phyloP scores from a whole-genome alignment of 2,329 filamentous ascomycete genomes.

The Colletotrichum aenigma region DNA sequence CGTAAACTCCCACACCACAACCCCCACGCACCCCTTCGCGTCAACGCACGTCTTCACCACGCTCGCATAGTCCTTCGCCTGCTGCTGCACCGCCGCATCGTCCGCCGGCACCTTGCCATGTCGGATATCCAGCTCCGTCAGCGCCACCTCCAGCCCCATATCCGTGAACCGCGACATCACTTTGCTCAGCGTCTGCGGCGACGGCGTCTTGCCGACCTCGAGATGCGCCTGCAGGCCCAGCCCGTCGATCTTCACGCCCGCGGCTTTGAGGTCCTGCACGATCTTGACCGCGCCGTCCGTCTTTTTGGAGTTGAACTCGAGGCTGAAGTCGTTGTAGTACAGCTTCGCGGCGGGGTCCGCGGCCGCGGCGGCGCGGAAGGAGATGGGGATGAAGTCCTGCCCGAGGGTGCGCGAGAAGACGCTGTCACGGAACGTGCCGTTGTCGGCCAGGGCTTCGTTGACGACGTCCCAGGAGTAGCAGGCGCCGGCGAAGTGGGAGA shows the following conservation, averaged over 20 bases:
- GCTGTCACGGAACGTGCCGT: constrained; percentile 50
- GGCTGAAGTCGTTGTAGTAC: constrained; percentile 66
- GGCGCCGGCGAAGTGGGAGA: constrained; percentile 46
- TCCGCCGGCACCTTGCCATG: constrained; percentile 61
- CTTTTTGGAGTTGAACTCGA: constrained; percentile 16
- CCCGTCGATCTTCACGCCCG: constrained; percentile 68
- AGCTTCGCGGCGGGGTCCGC: constrained; percentile 55
- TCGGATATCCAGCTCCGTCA: constrained; percentile 73
- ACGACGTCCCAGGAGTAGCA: constrained; percentile 58
- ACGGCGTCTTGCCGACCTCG: constrained; percentile 44
- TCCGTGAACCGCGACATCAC: constrained; percentile 57
- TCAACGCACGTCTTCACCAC: constrained; percentile 39
- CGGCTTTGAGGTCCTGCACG: constrained; percentile 66
- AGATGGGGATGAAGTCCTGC: constrained; percentile 54
- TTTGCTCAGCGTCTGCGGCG: constrained; percentile 47
- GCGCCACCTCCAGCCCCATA: constrained; percentile 59
- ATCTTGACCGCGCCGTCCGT: constrained; percentile 54
- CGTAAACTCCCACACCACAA: constrained; percentile 47
- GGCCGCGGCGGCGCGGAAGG: constrained; percentile 53
- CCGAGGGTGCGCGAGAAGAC: constrained; percentile 58
- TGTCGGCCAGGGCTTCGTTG: constrained; percentile 60
- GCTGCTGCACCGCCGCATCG: constrained; percentile 52
- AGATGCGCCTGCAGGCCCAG: constrained; percentile 65
- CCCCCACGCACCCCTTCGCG: constrained; percentile 40
- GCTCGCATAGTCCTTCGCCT: constrained; percentile 50